Conservation (phyloP, 1,139 yeast genomes). For the Suhomyces terraborum region DNA sequence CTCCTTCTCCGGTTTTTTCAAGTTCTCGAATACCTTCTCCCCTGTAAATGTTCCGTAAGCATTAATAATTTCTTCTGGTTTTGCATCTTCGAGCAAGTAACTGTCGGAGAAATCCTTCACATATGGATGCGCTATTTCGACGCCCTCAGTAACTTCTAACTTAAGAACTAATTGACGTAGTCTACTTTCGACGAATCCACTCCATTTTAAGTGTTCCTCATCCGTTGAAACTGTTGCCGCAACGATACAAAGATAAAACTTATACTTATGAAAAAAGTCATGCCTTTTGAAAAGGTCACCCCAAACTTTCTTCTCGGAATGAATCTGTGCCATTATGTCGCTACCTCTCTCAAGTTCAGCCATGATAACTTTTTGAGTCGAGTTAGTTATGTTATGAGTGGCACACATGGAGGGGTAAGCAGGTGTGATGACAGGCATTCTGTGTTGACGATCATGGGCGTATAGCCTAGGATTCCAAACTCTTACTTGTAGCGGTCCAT, state of each 20-base stretch:
- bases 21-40: conserved; percentile 31
- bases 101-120: conserved; percentile 70
- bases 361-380: conserved; percentile 81
- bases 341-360: conserved; percentile 76
- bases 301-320: conserved; percentile 68
- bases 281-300: conserved; percentile 73
- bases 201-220: conserved; percentile 87
- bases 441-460: conserved; percentile 82
- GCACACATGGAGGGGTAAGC: conserved; percentile 99
- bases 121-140: conserved; percentile 86
- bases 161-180: conserved; percentile 78
- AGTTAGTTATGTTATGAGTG: conserved; percentile 87
- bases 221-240: conserved; percentile 71
- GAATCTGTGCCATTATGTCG: conserved; percentile 69
- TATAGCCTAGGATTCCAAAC: conserved; percentile 96
- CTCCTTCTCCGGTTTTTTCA: conserved; percentile 12
- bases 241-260: conserved; percentile 80
- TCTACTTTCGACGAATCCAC: conserved; percentile 90
- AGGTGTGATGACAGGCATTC: conserved; percentile 99
- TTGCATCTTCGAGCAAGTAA: conserved; percentile 55
- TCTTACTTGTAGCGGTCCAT: conserved; percentile 93
- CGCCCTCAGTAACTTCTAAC: conserved; percentile 73
- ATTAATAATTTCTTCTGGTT: conserved; percentile 55
- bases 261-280: conserved; percentile 77
- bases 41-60: conserved; percentile 54